These are phyloP conservation scores for Pichia rugopelliculosa DNA, from an alignment of 805 yeast species.

Conservation along the genomic window DNA sequence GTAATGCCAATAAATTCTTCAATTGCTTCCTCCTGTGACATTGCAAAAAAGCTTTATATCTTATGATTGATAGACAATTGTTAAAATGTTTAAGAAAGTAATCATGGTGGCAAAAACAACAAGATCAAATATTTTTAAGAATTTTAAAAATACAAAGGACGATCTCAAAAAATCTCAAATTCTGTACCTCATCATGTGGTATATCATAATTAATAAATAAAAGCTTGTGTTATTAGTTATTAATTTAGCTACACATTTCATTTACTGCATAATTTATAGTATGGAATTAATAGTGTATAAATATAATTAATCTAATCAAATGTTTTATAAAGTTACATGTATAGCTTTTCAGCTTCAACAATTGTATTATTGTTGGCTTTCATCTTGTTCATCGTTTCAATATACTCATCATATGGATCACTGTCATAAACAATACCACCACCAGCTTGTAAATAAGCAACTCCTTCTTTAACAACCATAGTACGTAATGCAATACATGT, in stretches of 20 bases:
- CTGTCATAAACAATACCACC: slow-evolving; percentile 97
- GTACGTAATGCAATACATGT: slow-evolving; percentile 97
- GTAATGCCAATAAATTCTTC: slow-evolving; percentile 13
- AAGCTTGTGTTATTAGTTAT: too few species aligned
- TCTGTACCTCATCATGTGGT: too few species aligned
- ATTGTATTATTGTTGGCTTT: slow-evolving; percentile 85
- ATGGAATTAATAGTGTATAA: too few species aligned
- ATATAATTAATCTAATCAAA: too few species aligned
- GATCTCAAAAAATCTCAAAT: neutral
- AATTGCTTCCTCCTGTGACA: slow-evolving; percentile 6
- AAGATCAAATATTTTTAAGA: too few species aligned
- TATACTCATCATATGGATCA: slow-evolving; percentile 90
- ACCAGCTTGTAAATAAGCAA: slow-evolving; percentile 94
- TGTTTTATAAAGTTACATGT: slow-evolving; percentile 6
- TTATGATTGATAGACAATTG: neutral
- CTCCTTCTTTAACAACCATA: slow-evolving; percentile 87
- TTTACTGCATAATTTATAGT: too few species aligned
- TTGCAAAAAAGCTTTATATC: neutral
- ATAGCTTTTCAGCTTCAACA: slow-evolving; percentile 73
- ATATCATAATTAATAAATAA: too few species aligned
- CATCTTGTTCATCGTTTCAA: slow-evolving; percentile 97
- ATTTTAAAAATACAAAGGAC: neutral
- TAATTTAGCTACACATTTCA: too few species aligned
- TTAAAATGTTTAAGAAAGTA: too few species aligned
- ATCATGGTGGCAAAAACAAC: neutral